A percentile compares a stretch with the other conserved stretches of the same genome.
phyloP scores from a whole-genome alignment of 2,329 filamentous ascomycete genomes.

The Didymella lethalis region DNA sequence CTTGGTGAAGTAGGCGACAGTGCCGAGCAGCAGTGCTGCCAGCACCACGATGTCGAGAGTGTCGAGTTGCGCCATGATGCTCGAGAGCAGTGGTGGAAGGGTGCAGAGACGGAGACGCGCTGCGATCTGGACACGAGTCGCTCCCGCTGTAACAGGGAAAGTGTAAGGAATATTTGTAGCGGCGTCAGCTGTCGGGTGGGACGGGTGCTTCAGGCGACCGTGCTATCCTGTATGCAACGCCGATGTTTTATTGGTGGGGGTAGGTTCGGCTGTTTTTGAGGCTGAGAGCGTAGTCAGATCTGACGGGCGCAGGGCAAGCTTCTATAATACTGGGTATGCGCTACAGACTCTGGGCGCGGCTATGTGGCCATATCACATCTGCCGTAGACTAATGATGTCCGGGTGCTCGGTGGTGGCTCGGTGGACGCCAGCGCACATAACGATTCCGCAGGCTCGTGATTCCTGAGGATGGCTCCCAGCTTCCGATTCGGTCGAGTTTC shows the following conservation, averaged over 20 bases:
- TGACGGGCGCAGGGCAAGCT: conserved; percentile 8
- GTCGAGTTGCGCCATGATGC: conserved; percentile 91
- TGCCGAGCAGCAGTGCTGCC: conserved; percentile 81
- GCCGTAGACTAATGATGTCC: conserved; percentile 8
- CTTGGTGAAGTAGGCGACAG: conserved; percentile 96
- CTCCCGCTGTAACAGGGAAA: conserved; percentile 37
- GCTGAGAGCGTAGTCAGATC: conserved; percentile 4
- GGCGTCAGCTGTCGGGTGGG: conserved; percentile 30
- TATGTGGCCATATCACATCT: conserved; percentile 34
- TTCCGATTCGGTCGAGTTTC: conserved; percentile 1
- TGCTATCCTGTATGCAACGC: conserved; percentile 16
- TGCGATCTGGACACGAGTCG: conserved; percentile 32
- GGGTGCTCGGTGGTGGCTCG: conserved; percentile 11
- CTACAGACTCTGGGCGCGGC: background rate
- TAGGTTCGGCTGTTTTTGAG: conserved; percentile 17
- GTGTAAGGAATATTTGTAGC: conserved; percentile 40
- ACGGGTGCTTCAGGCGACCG: conserved; percentile 22
- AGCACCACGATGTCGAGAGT: conserved; percentile 95
- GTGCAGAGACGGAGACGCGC: conserved; percentile 24
- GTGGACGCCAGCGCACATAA: conserved; percentile 13
- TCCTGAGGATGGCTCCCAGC: conserved; percentile 3
- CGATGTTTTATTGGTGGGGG: conserved; percentile 16
- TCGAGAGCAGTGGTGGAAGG: conserved; percentile 26
- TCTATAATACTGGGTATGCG: conserved; percentile 9
- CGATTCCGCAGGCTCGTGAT: conserved; percentile 24